Evolutionary conservation across 1,139 yeast species (phyloP).

Genomic region (Lodderomyces pseudojiufengensis): DNA sequence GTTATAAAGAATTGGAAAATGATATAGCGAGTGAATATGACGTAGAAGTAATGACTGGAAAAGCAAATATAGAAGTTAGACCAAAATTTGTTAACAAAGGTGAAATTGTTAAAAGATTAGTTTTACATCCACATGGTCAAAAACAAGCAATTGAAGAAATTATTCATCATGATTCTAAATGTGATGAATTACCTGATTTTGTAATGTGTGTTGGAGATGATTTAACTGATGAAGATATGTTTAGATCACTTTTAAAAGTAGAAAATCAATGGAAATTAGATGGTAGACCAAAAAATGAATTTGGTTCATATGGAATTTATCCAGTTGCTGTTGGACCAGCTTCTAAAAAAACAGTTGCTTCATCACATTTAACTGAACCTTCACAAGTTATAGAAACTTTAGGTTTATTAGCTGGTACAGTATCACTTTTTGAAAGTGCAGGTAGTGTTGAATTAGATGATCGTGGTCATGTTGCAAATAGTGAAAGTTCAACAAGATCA

Average conservation of each 20-base stretch:
- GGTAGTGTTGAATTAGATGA: conserved; percentile 74
- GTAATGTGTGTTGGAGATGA: conserved; percentile 92
- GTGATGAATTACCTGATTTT: conserved; percentile 68
- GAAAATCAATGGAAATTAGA: conserved; percentile 46
- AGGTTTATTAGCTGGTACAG: conserved; percentile 74
- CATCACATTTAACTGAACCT: conserved; percentile 85
- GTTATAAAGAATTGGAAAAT: conserved; percentile 59
- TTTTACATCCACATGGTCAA: conserved; percentile 57
- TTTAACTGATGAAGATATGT: conserved; percentile 97
- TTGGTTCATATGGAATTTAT: conserved; percentile 62
- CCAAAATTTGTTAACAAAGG: conserved; percentile 95
- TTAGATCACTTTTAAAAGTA: conserved; percentile 62
- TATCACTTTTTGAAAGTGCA: conserved; percentile 69
- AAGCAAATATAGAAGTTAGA: conserved; percentile 94
- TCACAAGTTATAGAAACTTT: conserved; percentile 80
- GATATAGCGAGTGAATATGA: conserved; percentile 67
- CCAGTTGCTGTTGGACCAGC: conserved; percentile 97
- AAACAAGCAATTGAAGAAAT: conserved; percentile 27
- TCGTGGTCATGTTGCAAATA: conserved; percentile 59
- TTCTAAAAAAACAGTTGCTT: conserved; percentile 81
- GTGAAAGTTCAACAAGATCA: conserved; percentile 44
- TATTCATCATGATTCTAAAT: conserved; percentile 21
- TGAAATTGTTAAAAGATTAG: conserved; percentile 82
- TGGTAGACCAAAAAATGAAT: conserved; percentile 38
- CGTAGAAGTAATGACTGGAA: conserved; percentile 89